Evolutionary conservation across 2,329 filamentous ascomycete genomes (phyloP), one percentile per base, ranked within the genome.

Genomic region (Aspergillus nomiae): DNA sequence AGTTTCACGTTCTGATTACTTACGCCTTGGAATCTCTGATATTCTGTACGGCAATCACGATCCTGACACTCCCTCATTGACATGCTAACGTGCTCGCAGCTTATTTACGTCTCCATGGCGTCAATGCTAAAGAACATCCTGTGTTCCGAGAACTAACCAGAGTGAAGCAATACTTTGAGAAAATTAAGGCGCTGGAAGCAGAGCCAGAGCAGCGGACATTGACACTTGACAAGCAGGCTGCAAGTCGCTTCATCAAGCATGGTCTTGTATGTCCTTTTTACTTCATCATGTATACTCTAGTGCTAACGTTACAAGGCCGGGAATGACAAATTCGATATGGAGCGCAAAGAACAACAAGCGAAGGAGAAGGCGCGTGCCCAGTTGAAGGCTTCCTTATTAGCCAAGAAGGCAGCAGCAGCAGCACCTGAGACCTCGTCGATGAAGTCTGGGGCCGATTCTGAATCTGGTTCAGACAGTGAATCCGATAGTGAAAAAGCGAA

Each of bases 11-110:
- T n/a, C 84, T 96, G 24, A 85, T 90, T 58, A 90, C 92, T 21
- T 99, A 98, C 77, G 87, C 94, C 0, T 89, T 99, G 66, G 94
- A 98, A 74, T 96, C 94, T 0, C 82, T 97, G 11, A 81, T 99
- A 9, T 98, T 96, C 78, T 91, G 91, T 93, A 79, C 66, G 87
- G 74, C 24, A 36, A 14, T 16, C 16, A 58, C 11, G 30, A 11
- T 6, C 32, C 32, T 8, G 11, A 24, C 8, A 4, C 11, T 12
- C 5, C 34, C 21, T 16, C 54, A 9, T 30, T 38, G 65, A 55
- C 51, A 5, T 46, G 4, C 58, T 68, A 48, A 69, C 56, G 21
- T 60, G 69, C 9, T 4, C 8, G 26, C 45, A 90, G 92, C 90
- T 58, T 90, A 91, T 65, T 83, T 99, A 26, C 89, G 89, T 65